phyloP scores from a whole-genome alignment of 2,329 filamentous ascomycete species.

The Monilinia laxa region DNA sequence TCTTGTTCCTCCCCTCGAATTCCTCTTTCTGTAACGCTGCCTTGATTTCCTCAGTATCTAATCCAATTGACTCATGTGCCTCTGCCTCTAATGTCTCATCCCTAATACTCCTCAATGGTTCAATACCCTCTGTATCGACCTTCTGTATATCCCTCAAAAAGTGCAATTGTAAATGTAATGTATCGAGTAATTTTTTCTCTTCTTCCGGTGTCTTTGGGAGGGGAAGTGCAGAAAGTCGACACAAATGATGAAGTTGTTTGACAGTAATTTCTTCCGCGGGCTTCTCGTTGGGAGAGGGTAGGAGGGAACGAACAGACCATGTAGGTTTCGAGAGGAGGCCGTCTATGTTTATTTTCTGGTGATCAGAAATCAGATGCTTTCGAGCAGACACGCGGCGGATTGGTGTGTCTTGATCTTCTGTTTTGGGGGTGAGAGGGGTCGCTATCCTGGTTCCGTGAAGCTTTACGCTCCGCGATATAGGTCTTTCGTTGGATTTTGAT shows the following conservation, averaged over 20 bases:
- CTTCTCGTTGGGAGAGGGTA: slow-evolving; percentile 47
- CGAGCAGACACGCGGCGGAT: slow-evolving; percentile 10
- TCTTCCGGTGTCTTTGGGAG: slow-evolving; percentile 61
- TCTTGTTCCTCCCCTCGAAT: slow-evolving; percentile 49
- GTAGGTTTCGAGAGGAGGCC: slow-evolving; percentile 67
- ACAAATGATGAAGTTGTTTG: slow-evolving; percentile 74
- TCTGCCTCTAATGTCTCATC: slow-evolving; percentile 68
- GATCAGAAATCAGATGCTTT: slow-evolving; percentile 6
- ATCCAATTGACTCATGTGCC: slow-evolving; percentile 56
- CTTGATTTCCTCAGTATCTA: slow-evolving; percentile 45
- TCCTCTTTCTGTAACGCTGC: slow-evolving; percentile 61
- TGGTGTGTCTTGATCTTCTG: slow-evolving; percentile 11
- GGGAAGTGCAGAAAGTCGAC: slow-evolving; percentile 85
- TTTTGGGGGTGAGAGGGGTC: neutral
- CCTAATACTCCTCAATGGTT: slow-evolving; percentile 74
- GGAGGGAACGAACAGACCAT: slow-evolving; percentile 80
- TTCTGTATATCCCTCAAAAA: slow-evolving; percentile 86
- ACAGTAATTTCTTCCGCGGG: slow-evolving; percentile 48
- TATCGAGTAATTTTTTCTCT: slow-evolving; percentile 69
- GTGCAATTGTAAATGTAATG: slow-evolving; percentile 77
- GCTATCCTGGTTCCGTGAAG: slow-evolving; percentile 16
- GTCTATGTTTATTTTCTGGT: slow-evolving; percentile 24
- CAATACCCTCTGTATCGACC: slow-evolving; percentile 70
- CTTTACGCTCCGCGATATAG: slow-evolving; percentile 13
- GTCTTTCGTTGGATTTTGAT: neutral